These are phyloP conservation scores for Oryza meridionalis DNA, from an alignment of 176 grass and related monocot species.

Conservation along the genomic window DNA sequence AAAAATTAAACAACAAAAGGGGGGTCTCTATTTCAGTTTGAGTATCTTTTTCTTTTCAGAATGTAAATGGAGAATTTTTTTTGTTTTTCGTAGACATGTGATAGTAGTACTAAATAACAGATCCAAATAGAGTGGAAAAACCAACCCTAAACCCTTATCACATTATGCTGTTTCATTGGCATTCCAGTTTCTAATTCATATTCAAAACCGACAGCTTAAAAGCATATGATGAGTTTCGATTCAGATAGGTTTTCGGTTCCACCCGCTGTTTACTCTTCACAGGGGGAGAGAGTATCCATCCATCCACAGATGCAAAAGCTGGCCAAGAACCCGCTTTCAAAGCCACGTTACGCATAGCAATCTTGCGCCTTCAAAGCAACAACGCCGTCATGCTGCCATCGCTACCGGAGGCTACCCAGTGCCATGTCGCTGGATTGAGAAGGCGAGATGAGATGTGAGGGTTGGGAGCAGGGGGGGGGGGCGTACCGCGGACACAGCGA, in stretches of 20 bases:
- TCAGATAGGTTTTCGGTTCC: background rate
- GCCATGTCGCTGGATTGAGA: background rate
- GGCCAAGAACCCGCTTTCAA: background rate
- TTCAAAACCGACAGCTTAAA: background rate
- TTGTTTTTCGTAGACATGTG: background rate
- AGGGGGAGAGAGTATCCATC: background rate
- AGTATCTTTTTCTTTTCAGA: background rate
- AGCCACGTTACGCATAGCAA: background rate
- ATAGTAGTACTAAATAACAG: background rate
- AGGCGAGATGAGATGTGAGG: background rate
- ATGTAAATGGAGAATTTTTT: background rate
- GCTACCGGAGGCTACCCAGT: background rate
- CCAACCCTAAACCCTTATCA: background rate
- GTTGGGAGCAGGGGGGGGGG: background rate
- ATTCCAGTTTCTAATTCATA: background rate
- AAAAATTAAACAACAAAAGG: background rate
- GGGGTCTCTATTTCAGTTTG: background rate
- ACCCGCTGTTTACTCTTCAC: background rate
- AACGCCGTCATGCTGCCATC: background rate
- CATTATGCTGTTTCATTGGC: background rate
- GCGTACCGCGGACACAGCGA: conserved; percentile 47
- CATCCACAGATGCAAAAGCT: background rate
- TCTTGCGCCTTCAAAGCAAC: background rate
- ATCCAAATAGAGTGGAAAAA: background rate
- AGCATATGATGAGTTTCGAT: background rate